These are phyloP conservation scores for Amanita inopinata DNA, from an alignment of 768 basidiomycete species.

Conservation along the genomic window DNA sequence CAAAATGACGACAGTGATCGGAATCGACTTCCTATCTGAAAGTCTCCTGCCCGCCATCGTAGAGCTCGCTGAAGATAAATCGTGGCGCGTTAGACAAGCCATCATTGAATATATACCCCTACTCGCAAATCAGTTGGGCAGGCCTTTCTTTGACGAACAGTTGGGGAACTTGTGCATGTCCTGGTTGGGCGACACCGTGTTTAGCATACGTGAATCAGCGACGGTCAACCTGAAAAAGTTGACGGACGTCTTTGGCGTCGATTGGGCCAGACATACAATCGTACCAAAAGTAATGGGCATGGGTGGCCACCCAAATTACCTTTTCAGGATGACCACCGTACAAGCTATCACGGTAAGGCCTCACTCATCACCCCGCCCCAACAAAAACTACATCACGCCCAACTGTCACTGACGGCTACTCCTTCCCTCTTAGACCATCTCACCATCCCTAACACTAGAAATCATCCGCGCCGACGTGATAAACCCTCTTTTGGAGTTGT, in stretches of 20 bases:
- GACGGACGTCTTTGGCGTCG: slow-evolving; percentile 97
- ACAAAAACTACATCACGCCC: too few species aligned
- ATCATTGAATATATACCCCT: slow-evolving; percentile 99
- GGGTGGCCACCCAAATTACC: slow-evolving; percentile 94
- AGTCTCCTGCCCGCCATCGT: slow-evolving; percentile 96
- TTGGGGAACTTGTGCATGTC: slow-evolving; percentile 97
- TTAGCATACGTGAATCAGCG: slow-evolving; percentile 97
- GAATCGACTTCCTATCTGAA: slow-evolving; percentile 89
- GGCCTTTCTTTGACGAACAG: slow-evolving; percentile 95
- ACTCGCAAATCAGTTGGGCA: slow-evolving; percentile 94
- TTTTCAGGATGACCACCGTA: slow-evolving; percentile 97
- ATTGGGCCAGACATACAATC: slow-evolving; percentile 91
- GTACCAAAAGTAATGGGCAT: slow-evolving; percentile 96
- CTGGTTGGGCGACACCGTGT: slow-evolving; percentile 97
- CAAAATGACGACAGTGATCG: slow-evolving; percentile 63
- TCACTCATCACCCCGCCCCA: too few species aligned
- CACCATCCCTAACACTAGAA: slow-evolving; percentile 77
- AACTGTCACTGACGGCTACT: slow-evolving; percentile 6
- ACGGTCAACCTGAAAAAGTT: slow-evolving; percentile 94
- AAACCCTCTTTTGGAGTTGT: slow-evolving; percentile 71
- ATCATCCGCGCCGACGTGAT: slow-evolving; percentile 81
- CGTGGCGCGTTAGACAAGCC: slow-evolving; percentile 98
- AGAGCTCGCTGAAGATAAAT: slow-evolving; percentile 97
- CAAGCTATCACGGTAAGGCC: slow-evolving; percentile 85
- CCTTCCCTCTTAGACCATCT: slow-evolving; percentile 63